phyloP scores from a whole-genome alignment of 305 asterid species.

The Coffea humblotiana region DNA sequence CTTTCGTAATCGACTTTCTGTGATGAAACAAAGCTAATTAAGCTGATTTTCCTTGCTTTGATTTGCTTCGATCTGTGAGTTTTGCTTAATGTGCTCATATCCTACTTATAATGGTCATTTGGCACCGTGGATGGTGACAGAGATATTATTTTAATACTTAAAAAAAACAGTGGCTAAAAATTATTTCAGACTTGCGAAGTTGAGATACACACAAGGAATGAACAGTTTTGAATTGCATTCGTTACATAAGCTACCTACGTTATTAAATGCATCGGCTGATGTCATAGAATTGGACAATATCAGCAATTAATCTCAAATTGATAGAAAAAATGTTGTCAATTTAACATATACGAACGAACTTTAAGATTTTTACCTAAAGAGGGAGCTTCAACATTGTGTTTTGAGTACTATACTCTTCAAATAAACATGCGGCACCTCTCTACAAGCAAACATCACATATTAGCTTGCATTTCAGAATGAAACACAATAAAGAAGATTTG shows the following conservation, averaged over 20 bases:
- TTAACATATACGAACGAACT: neutral
- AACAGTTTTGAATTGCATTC: too few species aligned
- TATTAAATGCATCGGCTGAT: neutral
- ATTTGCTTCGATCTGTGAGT: neutral
- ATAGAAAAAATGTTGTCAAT: too few species aligned
- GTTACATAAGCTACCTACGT: too few species aligned
- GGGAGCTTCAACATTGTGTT: slow-evolving; percentile 17
- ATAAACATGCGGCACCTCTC: slow-evolving; percentile 49
- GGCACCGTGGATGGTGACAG: neutral
- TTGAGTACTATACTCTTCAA: slow-evolving; percentile 69
- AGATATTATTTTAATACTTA: neutral
- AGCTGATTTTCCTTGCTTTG: neutral
- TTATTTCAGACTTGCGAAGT: too few species aligned
- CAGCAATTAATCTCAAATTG: neutral
- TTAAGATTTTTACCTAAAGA: too few species aligned
- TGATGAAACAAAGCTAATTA: neutral
- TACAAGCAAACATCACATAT: slow-evolving; percentile 22
- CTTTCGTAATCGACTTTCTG: neutral
- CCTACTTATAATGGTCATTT: neutral
- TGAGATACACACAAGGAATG: too few species aligned
- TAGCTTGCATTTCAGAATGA: neutral
- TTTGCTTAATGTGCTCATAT: neutral
- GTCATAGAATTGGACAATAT: neutral
- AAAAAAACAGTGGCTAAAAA: too few species aligned
- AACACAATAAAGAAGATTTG: neutral